Evolutionary conservation across 2,329 filamentous ascomycete genomes (phyloP).

Genomic region (Ophiognomonia clavigignenti-juglandacearum): DNA sequence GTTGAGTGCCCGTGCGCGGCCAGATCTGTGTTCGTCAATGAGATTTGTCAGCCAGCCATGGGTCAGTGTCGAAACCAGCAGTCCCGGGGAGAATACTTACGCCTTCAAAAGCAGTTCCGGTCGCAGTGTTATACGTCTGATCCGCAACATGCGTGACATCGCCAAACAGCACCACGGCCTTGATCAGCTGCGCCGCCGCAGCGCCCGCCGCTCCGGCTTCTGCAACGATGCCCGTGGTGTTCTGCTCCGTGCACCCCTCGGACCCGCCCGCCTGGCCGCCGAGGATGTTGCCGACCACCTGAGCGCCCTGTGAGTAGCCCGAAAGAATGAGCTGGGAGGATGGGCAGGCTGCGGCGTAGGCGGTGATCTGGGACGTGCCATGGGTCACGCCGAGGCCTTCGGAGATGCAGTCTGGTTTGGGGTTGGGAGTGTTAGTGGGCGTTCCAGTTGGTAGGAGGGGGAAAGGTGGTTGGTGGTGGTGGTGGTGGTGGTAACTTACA

Average conservation of each 20-base stretch:
- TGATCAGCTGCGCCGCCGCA: conserved; percentile 1
- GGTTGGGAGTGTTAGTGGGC: background rate
- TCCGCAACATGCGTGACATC: conserved; percentile 12
- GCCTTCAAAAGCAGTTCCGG: conserved; percentile 8
- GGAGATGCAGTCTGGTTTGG: conserved; percentile 3
- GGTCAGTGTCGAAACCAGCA: too few species aligned
- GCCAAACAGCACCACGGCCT: conserved; percentile 9
- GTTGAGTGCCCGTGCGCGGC: conserved; percentile 26
- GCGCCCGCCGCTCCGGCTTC: too few species aligned
- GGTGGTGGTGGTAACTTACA: too few species aligned
- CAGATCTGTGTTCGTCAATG: conserved; percentile 21
- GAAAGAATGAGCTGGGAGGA: background rate
- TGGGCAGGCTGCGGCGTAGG: background rate
- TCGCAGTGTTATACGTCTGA: conserved; percentile 14
- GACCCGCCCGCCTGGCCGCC: conserved; percentile 12
- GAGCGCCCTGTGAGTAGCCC: conserved; percentile 4
- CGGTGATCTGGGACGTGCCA: conserved; percentile 11
- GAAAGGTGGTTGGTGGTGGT: too few species aligned
- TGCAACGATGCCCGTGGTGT: conserved; percentile 3
- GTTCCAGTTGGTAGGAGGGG: too few species aligned
- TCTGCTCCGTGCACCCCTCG: conserved; percentile 8
- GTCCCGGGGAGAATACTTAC: background rate
- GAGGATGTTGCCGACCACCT: conserved; percentile 13
- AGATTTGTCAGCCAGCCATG: background rate
- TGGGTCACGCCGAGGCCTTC: conserved; percentile 5